Evolutionary conservation across 306 rosid species (phyloP), one percentile per base, ranked within the genome.

Genomic region (Rosa multiflora): DNA sequence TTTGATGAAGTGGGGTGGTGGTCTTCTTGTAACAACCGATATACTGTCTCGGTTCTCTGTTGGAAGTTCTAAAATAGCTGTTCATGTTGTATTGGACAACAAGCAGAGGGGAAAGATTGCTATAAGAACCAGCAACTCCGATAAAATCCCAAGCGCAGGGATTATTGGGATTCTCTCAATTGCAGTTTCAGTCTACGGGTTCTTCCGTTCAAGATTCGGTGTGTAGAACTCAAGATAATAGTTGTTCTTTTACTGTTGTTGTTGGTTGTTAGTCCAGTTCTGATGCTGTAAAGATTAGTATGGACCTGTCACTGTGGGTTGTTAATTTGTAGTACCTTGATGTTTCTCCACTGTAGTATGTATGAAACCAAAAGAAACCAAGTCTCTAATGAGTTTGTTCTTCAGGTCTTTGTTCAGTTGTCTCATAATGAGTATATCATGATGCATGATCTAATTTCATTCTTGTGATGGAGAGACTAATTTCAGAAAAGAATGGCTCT

Each of bases 81-180:
- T 79, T 15, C 44, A 20, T 15, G 58, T 61, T 26, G 77, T 75
- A 26, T 42, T 83, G 80, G 67, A 74, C 59, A 48, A 49, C n/a
- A 52, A 79, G 72, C 78, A 26, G 44, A 78, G 83, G 14, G 80
- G 83, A 10, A 43, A 51, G 77, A 61, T 83, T 46, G 40, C 77
- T 40, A 12, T 83, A 55, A 75, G 59, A 59, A 75, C 83, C 37
- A 70, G 69, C 83, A 75, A 76, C 43, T 73, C 74, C 0, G 73
- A 83, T 17, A 78, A 83, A 53, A 67, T 83, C 43, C 83, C 69
- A 62, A 70, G 56, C 48, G 83, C 77, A 23, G 70, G 47, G 23
- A 51, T 83, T 64, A 70, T 46, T 61, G 77, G 78, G 49, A 69
- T 83, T 76, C 80, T 83, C 74, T 70, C 82, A 56, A 26, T 82